phyloP scores from a whole-genome alignment of 1,284 basidiomycete species.

The Sanghuangporus weigelae region DNA sequence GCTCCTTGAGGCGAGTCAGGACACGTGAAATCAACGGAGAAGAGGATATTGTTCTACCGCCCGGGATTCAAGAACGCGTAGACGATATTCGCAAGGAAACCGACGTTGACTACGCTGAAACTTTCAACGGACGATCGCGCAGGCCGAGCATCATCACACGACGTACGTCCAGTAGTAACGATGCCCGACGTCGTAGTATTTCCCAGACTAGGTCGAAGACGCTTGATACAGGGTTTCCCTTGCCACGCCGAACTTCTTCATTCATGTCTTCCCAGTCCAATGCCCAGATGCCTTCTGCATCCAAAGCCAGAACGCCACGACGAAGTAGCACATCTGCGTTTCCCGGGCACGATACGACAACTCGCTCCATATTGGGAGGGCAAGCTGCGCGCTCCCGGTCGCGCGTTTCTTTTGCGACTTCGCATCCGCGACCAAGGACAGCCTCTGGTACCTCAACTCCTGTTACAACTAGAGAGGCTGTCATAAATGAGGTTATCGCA shows the following conservation, averaged over 20 bases:
- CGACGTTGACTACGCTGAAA: slow-evolving; percentile 39
- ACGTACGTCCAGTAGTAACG: slow-evolving; percentile 21
- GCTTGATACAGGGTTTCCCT: slow-evolving; percentile 21
- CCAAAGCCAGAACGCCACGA: not conserved
- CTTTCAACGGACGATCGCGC: slow-evolving; percentile 18
- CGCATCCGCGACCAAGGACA: slow-evolving; percentile 2
- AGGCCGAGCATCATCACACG: slow-evolving; percentile 12
- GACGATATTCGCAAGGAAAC: slow-evolving; percentile 35
- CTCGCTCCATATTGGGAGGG: not conserved
- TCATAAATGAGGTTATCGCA: slow-evolving; percentile 58
- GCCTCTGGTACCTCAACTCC: slow-evolving; percentile 21
- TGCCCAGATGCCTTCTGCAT: not conserved
- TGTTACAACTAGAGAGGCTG: slow-evolving; percentile 50
- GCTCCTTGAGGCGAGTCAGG: not conserved
- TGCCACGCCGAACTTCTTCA: slow-evolving; percentile 34
- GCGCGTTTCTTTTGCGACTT: slow-evolving; percentile 5
- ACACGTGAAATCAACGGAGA: slow-evolving; percentile 38
- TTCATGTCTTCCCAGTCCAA: slow-evolving; percentile 31
- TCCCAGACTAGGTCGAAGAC: slow-evolving; percentile 4
- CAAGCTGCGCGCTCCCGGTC: slow-evolving; percentile 3
- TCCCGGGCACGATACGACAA: not conserved
- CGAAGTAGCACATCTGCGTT: not conserved
- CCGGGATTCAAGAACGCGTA: slow-evolving; percentile 49
- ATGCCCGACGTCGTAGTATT: not conserved
- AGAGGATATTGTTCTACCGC: slow-evolving; percentile 55